Base-by-base conservation (phyloP, 2,329 filamentous ascomycete genomes). In the Setomelanomma holmii region DNA sequence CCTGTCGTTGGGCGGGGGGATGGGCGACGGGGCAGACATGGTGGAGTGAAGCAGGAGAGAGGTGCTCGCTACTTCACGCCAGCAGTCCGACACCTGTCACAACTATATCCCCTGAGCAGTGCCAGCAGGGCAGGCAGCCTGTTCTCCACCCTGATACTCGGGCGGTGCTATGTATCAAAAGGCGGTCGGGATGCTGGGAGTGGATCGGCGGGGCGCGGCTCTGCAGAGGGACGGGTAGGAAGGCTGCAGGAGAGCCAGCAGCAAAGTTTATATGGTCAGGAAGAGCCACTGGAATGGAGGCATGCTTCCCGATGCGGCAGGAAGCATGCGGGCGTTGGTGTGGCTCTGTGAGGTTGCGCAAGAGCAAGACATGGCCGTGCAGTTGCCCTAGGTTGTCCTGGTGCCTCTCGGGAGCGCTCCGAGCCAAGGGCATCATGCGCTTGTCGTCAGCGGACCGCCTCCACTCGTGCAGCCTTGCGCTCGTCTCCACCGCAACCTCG, bases 21-120 rank as follows among this genome's bases (percentile, higher is more conserved):
- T 72, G 45, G 72, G 69, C 51, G 66, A 66, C 39, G 68, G 69
- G 35, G 70, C 69, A 45, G 71, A 69, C 72, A 75, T 75, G 63
- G 51, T 40, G 41, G 43, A 10, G 39, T 47, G 33, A 45, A 21
- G 34, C 8, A 27, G 27, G 24, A 35, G 40, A 40, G 17, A 48
- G 42, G 35, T 38, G 38, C 52, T n/a, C 21, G 19, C 19, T 34
- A 39, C 22, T 12, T 39, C 34, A 20, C 36, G 16, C n/a, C 33
- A 33, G 22, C 4, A 16, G 43, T 38, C 30, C 20, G 27, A 30
- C 27, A 30, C 27, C 27, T 30, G 27, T 30, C 27, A 30, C 27
- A 30, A 30, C n/a, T 30, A 8, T 30, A 30, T 30, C 27, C 21
- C 36, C 21, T 19, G 21, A n/a, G 21, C 36, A 12, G 17, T 20